Conservation (phyloP, 805 yeast genomes). For the Ogataea siamensis region DNA sequence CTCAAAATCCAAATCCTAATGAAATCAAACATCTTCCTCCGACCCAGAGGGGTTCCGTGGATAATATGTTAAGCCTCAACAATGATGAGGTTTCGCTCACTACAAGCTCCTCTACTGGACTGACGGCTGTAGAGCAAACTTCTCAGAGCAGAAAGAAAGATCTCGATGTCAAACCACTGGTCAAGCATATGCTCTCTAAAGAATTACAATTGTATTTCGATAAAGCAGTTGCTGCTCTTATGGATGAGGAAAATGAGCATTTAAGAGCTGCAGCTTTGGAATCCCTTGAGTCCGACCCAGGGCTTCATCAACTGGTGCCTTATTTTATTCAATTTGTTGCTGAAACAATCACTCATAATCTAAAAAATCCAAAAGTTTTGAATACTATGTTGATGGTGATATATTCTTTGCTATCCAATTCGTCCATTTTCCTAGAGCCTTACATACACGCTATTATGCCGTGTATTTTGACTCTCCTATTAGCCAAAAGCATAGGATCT, state of each 20-base stretch:
- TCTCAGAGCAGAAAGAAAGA: conserved; percentile 40
- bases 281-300: conserved; percentile 87
- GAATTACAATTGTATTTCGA: conserved; percentile 93
- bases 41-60: conserved; percentile 77
- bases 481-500: conserved; percentile 83
- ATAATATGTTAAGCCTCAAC: conserved; percentile 54
- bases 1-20: conserved; percentile 86
- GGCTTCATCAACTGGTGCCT: conserved; percentile 94
- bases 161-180: conserved; percentile 78
- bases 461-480: conserved; percentile 82
- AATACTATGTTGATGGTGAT: conserved; percentile 87
- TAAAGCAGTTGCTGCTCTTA: conserved; percentile 76
- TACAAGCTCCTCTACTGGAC: conserved; percentile 30
- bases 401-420: conserved; percentile 78
- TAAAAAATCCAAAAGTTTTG: conserved; percentile 66
- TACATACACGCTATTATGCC: conserved; percentile 97
- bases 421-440: conserved; percentile 86
- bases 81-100: conserved; percentile 39
- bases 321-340: conserved; percentile 95
- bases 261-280: conserved; percentile 78
- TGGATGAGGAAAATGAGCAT: conserved; percentile 53
- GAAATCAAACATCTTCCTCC: conserved; percentile 81
- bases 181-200: conserved; percentile 91
- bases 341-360: conserved; percentile 87
- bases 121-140: conserved; percentile 29